Evolutionary conservation across 306 rosid species (phyloP), one percentile per base, ranked within the genome.

Genomic region (Datisca glomerata): DNA sequence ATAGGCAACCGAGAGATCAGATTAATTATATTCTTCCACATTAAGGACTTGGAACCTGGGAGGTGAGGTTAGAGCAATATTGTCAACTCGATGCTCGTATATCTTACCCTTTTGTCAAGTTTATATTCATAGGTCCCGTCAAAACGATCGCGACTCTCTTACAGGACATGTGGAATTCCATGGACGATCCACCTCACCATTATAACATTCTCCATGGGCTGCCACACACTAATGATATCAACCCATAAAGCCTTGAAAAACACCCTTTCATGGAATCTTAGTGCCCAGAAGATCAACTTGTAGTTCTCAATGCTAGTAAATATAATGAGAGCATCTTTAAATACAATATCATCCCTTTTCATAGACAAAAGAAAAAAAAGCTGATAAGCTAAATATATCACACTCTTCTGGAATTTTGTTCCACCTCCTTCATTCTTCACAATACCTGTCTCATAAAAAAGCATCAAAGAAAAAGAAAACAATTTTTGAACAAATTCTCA

Each of bases 101-200:
- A 86, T 79, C 67, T 86, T 86, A 38, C 96, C 96, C 61, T 81
- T 53, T 66, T 86, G 71, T 86, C 96, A 17, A 86, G 79, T 55
- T 86, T 86, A 69, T 86, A 86, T 47, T 50, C 78, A 0, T 94
- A 86, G 32, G 85, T 86, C 49, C 93, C 94, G 59, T 81, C 94
- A 57, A 86, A 86, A 53, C 93, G 81, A 48, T 93, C 77, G 14
- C 57, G 65, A 43, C 92, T 79, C 72, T 81, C 94, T 94, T 92
- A 86, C 52, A 77, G 93, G 51, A 76, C 75, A 42, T 94, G 75
- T n/a, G 81, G 87, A 52, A 86, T 68, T 17, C 96, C 94, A 55
- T 81, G 81, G 66, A 78, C 56, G 0, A 83, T 78, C 94, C 94
- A 86, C 39, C 94, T 86, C 49, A 86, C 74, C 86, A 86, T 75